Conservation (phyloP, 331 rosid species). For the Phaseolus coccineus region DNA sequence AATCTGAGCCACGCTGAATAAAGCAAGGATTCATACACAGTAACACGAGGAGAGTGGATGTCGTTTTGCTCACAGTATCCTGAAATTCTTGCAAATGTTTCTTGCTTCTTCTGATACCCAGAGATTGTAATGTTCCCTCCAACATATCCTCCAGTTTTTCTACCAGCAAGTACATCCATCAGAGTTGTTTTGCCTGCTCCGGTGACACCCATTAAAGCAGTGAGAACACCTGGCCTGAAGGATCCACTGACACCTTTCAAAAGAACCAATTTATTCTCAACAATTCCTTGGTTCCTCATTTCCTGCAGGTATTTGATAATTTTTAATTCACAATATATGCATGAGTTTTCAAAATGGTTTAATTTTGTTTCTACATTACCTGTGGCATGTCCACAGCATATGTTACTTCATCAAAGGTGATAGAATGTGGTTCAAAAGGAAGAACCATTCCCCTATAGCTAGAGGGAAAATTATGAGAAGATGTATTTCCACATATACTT, state of each 20-base stretch:
- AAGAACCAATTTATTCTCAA: slow-evolving; percentile 64
- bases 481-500: slow-evolving; percentile 25
- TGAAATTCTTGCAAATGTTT: slow-evolving; percentile 74
- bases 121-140: slow-evolving; percentile 64
- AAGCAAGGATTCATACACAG: slow-evolving; percentile 56
- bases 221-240: slow-evolving; percentile 70
- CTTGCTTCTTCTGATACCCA: slow-evolving; percentile 74
- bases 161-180: slow-evolving; percentile 70
- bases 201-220: slow-evolving; percentile 75
- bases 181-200: slow-evolving; percentile 76
- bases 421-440: slow-evolving; percentile 65
- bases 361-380: slow-evolving; percentile 42
- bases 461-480: slow-evolving; percentile 1
- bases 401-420: slow-evolving; percentile 61
- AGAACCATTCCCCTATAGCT: slow-evolving; percentile 57
- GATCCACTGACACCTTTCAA: slow-evolving; percentile 63
- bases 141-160: slow-evolving; percentile 66
- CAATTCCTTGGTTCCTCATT: slow-evolving; percentile 60
- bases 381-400: slow-evolving; percentile 72
- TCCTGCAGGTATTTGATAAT: slow-evolving; percentile 43
- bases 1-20: slow-evolving; percentile 61
- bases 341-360: background rate
- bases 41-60: slow-evolving; percentile 80
- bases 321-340: background rate
- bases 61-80: slow-evolving; percentile 72